phyloP scores from a whole-genome alignment of 768 basidiomycete genomes.

The Zangia roseola region DNA sequence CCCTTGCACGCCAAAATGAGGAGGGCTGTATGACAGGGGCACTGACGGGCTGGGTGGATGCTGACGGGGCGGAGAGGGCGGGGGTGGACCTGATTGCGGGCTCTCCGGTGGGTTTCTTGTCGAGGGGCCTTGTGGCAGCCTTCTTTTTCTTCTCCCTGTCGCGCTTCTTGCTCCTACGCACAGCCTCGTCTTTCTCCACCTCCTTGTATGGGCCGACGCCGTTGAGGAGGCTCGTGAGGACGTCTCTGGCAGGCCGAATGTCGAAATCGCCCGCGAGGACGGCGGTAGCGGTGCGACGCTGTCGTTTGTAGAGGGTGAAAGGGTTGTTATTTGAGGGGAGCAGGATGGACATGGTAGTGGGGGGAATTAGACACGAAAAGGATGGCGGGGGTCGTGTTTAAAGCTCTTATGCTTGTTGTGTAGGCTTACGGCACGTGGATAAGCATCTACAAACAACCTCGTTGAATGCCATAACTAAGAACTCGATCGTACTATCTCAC shows the following conservation, averaged over 20 bases:
- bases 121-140: slow-evolving; percentile 34
- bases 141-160: slow-evolving; percentile 49
- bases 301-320: slow-evolving; percentile 33
- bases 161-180: slow-evolving; percentile 52
- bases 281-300: slow-evolving; percentile 65
- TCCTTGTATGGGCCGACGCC: slow-evolving; percentile 66
- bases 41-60: slow-evolving; percentile 25
- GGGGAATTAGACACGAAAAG: slow-evolving; percentile 21
- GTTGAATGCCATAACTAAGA: slow-evolving; percentile 33
- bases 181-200: slow-evolving; percentile 61
- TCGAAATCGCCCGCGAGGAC: slow-evolving; percentile 79
- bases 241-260: slow-evolving; percentile 63
- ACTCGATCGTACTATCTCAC: slow-evolving; percentile 9
- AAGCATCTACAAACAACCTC: slow-evolving; percentile 36
- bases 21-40: slow-evolving; percentile 38
- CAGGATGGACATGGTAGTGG: slow-evolving; percentile 23
- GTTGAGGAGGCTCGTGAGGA: slow-evolving; percentile 76
- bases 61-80: slow-evolving; percentile 13
- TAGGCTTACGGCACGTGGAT: slow-evolving; percentile 36
- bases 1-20: slow-evolving; percentile 63
- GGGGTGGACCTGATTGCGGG: slow-evolving; percentile 15
- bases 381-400: slow-evolving; percentile 34
- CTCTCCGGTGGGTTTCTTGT: slow-evolving; percentile 30
- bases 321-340: slow-evolving; percentile 8
- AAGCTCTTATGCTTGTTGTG: slow-evolving; percentile 36